Conservation (phyloP, 2,329 filamentous ascomycete species). For the Stemphylium lycopersici region DNA sequence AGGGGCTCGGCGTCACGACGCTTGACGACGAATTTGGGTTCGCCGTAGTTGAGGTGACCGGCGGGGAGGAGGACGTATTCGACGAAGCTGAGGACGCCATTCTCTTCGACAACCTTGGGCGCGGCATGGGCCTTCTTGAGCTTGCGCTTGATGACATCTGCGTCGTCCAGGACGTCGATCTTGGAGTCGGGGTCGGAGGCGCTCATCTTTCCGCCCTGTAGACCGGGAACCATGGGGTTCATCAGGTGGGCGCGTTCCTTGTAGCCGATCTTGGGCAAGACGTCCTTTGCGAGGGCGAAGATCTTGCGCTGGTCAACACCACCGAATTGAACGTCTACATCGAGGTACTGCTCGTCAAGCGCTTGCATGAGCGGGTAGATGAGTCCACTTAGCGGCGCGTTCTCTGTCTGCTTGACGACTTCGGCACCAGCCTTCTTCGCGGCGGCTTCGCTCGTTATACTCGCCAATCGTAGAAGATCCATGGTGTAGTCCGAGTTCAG, state of each 20-base stretch:
- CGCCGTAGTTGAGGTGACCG: slow-evolving; percentile 63
- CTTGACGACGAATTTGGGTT: slow-evolving; percentile 70
- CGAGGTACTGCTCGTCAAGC: slow-evolving; percentile 82
- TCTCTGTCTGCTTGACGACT: slow-evolving; percentile 88
- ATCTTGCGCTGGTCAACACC: slow-evolving; percentile 82
- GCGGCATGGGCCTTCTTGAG: slow-evolving; percentile 78
- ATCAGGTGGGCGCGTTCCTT: slow-evolving; percentile 73
- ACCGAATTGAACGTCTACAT: slow-evolving; percentile 87
- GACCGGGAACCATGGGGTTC: slow-evolving; percentile 88
- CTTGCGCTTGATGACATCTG: slow-evolving; percentile 72
- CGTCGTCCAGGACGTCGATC: slow-evolving; percentile 86
- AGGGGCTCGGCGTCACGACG: slow-evolving; percentile 74
- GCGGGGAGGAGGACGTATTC: slow-evolving; percentile 86
- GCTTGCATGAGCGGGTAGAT: slow-evolving; percentile 89
- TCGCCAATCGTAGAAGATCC: slow-evolving; percentile 81
- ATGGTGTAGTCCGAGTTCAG: slow-evolving; percentile 72
- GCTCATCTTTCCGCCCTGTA: slow-evolving; percentile 82
- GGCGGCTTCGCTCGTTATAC: slow-evolving; percentile 75
- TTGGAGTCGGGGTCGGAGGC: slow-evolving; percentile 76
- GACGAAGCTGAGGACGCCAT: slow-evolving; percentile 84
- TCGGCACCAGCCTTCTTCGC: slow-evolving; percentile 91
- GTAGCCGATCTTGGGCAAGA: slow-evolving; percentile 85
- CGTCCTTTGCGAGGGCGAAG: slow-evolving; percentile 83
- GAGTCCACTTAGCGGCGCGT: slow-evolving; percentile 74
- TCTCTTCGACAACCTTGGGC: slow-evolving; percentile 78